Base-by-base conservation (phyloP, 2,329 filamentous ascomycete species). In the Aspergillus cejpii region DNA sequence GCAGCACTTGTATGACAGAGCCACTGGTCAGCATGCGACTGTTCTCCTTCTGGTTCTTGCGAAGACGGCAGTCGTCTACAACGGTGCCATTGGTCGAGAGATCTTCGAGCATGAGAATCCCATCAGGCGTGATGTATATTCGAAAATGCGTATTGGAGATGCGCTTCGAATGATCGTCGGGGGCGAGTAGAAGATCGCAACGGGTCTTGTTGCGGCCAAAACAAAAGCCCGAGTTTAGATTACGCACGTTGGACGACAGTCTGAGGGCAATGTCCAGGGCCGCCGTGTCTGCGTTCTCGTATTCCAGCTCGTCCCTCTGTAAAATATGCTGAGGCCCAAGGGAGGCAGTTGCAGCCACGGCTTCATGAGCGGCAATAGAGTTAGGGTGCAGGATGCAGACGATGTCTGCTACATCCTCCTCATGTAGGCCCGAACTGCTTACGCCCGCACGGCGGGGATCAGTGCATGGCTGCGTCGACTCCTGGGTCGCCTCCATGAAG, bases 91-190 rank as follows among this genome's bases (percentile, higher is more conserved):
- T 98, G n/a, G 89, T 96, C 0, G 92, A 97, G 62, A 83, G 79
- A 61, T 98, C 92, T 64, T 95, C 84, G 10, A 97, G 73, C 88
- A 98, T 95, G 52, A 96, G 76, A 45, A 86, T 83, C 21, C 85
- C 87, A 51, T 87, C 80, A n/a, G 81, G 74, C 57, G 94, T 98
- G 56, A 95, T 76, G 61, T 85, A 95, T 50, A 98, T 94, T 42
- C 88, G 84, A 64, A 97, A 98, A 64, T 98, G 92, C n/a, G 85
- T 77, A 62, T 97, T 96, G 72, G 91, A 97, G 48, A 98, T 78
- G 34, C 86, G 79, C 62, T 80, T 84, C 41, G 79, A 72, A 0
- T 78, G 77, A 53, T 91, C 84, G 51, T 82, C 75, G 38, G 87
- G 80, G 56, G 78, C 77, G 37, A 90, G 69, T 46, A 83, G 68